Base-by-base conservation (phyloP, 371 early-diverging fungal genomes). In the Zopfochytrium polystomum region DNA sequence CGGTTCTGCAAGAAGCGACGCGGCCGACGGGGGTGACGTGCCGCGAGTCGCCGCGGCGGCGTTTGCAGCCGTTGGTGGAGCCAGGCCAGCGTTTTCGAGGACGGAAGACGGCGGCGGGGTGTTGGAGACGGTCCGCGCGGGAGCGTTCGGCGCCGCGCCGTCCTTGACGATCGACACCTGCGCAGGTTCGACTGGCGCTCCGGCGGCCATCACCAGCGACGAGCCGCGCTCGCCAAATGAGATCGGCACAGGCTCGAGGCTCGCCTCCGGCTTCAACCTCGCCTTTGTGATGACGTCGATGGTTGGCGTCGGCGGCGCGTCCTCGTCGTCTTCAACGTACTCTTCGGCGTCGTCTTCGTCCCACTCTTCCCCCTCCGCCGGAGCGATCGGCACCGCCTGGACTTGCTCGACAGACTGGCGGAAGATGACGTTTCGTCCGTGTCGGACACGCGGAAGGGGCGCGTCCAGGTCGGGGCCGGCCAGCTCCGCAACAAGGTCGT, bases 381-480 rank as follows among this genome's bases (percentile, higher is more conserved):
- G 54, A 47, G 7, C 26, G 5, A 51, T 31, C 34, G 23, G 47
- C 20, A 50, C 20, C 55, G 35, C 22, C 26, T 15, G 7, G 15
- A 38, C 25, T 27, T 48, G 33, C 33, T 66, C 62, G 27, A 66
- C 67, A 7, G 34, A 7, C 25, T 6, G 2, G 30, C 23, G 32
- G 49, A 66, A 66, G 15, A 38, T 50, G 43, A 66, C 62, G 20
- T 25, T n/a, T 2, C 67, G 56, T 5, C 48, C 54, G 44, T 66
- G 67, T 23, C 33, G 1, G 38, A 57, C 67, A 22, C 67, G 55
- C 5, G 61, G 62, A 29, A 61, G 13, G 0, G 45, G 60, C 15
- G 67, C 67, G 52, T 66, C 67, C 29, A 57, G 52, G 50, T 66
- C 67, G 18, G 55, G 60, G 30, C 62, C 62, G 47, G 62, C 59